Percentiles rank a stretch among this genome's conserved stretches.
phyloP scores from a whole-genome alignment of 345 rosid genomes.

The Eucalyptus virginea region DNA sequence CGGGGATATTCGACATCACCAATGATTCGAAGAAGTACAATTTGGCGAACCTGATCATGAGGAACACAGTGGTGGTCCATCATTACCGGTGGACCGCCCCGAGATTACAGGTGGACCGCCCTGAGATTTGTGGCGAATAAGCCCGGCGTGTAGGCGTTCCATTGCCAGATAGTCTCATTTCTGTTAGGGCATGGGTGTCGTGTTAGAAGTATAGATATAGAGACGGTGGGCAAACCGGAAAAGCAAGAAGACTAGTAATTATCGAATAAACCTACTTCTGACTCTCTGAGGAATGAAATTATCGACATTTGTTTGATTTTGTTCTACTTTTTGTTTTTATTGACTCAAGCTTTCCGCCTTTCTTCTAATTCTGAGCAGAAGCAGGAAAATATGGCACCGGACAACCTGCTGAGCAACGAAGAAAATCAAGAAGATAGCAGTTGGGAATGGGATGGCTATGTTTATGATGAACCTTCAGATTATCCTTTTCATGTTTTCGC shows the following conservation, averaged over 20 bases:
- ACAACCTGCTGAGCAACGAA: not conserved
- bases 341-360: not conserved
- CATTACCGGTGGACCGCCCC: too few relatives aligned
- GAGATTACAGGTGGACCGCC: too few relatives aligned
- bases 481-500: not conserved
- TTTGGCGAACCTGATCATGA: too few relatives aligned
- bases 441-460: not conserved
- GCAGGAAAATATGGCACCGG: not conserved
- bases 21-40: too few relatives aligned
- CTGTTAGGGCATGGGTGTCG: too few relatives aligned
- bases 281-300: not conserved
- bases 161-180: too few relatives aligned
- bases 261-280: not conserved
- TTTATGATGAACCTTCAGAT: not conserved
- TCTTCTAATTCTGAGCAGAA: not conserved
- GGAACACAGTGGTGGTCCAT: too few relatives aligned
- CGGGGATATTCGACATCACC: too few relatives aligned
- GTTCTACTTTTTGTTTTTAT: not conserved
- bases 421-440: not conserved
- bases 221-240: not conserved
- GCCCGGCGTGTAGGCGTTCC: too few relatives aligned
- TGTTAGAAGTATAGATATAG: too few relatives aligned
- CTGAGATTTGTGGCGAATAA: too few relatives aligned
- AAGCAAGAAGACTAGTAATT: not conserved
- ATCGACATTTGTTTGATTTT: not conserved